Evolutionary conservation across 148 eudicot genomes (phyloP).

Genomic region (Chenopodium quinoa): DNA sequence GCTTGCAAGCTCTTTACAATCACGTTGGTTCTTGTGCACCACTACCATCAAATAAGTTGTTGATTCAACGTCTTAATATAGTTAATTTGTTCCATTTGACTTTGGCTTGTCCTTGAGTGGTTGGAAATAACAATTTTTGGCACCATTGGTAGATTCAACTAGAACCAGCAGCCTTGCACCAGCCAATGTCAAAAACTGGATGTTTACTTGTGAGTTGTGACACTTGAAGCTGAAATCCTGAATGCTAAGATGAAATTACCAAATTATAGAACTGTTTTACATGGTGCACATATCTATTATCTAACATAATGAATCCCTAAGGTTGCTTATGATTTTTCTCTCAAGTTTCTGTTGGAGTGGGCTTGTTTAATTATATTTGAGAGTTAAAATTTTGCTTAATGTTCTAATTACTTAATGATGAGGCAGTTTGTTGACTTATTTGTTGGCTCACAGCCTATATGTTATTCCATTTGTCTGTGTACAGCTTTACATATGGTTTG

Average conservation of each 20-base stretch:
- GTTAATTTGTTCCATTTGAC: neutral
- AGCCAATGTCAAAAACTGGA: neutral
- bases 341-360: neutral
- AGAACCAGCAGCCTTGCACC: conserved; percentile 10
- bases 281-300: neutral
- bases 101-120: neutral
- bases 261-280: neutral
- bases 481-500: neutral
- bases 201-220: neutral
- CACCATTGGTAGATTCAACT: neutral
- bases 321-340: neutral
- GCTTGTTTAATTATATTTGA: neutral
- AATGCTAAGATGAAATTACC: neutral
- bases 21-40: neutral
- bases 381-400: neutral
- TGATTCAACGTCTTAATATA: neutral
- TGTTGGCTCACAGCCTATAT: neutral
- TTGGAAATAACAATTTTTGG: neutral
- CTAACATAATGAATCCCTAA: neutral
- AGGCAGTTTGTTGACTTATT: neutral
- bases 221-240: neutral
- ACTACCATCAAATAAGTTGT: no score
- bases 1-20: neutral
- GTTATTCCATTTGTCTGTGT: neutral
- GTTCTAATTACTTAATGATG: neutral